Conservation (phyloP, 2,329 filamentous ascomycete species). For the Dactylellina sp. region DNA sequence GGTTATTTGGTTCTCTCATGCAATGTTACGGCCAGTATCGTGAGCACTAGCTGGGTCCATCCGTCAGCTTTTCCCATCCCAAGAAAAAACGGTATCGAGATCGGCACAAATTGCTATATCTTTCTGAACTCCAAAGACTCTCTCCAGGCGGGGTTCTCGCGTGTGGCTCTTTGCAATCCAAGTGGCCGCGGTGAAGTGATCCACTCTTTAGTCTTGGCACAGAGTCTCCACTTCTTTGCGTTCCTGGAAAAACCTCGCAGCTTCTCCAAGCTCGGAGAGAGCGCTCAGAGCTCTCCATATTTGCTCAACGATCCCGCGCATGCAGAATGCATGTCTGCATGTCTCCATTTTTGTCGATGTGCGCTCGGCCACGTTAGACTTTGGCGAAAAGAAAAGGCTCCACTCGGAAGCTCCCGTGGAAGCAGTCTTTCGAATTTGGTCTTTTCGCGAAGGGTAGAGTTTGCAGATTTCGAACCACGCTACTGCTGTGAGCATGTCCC, state of each 20-base stretch:
- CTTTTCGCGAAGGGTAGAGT: conserved; percentile 35
- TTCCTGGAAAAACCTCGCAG: conserved; percentile 23
- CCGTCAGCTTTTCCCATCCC: conserved; percentile 21
- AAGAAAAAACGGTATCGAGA: conserved; percentile 4
- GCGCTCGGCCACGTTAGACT: conserved; percentile 44
- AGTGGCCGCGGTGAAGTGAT: conserved; percentile 22
- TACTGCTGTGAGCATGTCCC: conserved; percentile 43
- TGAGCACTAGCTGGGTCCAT: conserved; percentile 36
- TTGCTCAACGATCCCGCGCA: conserved; percentile 27
- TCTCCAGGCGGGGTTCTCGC: conserved; percentile 2
- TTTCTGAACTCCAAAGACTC: not conserved
- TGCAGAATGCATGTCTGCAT: conserved; percentile 40
- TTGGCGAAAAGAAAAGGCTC: conserved; percentile 27
- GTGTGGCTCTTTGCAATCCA: not conserved
- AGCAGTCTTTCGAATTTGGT: conserved; percentile 1
- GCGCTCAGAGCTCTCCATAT: conserved; percentile 37
- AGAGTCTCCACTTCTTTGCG: not conserved
- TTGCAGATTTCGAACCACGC: conserved; percentile 30
- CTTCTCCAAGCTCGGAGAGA: not conserved
- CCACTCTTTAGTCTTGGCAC: conserved; percentile 9
- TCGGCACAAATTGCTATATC: conserved; percentile 9
- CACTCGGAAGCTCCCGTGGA: conserved; percentile 35
- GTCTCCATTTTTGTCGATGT: conserved; percentile 46
- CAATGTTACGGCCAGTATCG: conserved; percentile 26
- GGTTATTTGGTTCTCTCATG: not conserved